Evolutionary conservation across 1,284 basidiomycete genomes (phyloP), one percentile per base, ranked within the genome.

Genomic region (Ganoderma multipileum): DNA sequence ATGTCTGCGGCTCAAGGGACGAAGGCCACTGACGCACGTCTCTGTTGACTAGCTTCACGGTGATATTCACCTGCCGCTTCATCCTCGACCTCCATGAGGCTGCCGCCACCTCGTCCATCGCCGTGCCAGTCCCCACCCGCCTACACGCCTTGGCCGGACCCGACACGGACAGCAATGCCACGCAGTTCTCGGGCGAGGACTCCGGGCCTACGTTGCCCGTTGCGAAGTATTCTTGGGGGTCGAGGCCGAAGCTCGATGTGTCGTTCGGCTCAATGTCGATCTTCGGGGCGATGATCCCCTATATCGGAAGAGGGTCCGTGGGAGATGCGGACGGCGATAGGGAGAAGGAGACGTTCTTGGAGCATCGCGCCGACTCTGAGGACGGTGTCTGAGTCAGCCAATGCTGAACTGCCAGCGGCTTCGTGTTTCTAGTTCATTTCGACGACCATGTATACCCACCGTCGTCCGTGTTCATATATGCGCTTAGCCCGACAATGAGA

Each of bases 11-110:
- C 5, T 26, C 47, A 3, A 26, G 47, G 3, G 23, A 50, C 12
- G 23, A 26, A 1, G 23, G 11, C 47, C 1, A 4, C 23, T 50
- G 12, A 50, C 20, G 1, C 3, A 26, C 9, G 23, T 26, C 11
- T 23, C 4, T 12, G 11, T 50, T 18, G 16, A 41, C 58, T n/a
- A 60, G 58, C 33, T 26, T 23, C 14, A 60, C 58, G 2, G 58
- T 60, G 23, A 26, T 60, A 20, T 39, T 60, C 38, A 60, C 58
- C 58, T 60, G 58, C 20, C 58, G 38, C 38, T 60, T 60, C 58
- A 60, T 60, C 12, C 58, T 60, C 58, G 58, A 60, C 38, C 58
- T 60, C 14, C 58, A 38, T 23, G 58, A 60, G 23, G 58, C 58
- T 3, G 38, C 33, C n/a, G 58, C 58, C 11, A 12, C 23, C 47